phyloP scores from a whole-genome alignment of 2,329 filamentous ascomycete genomes.

The Cylindrodendrum hubeiense region DNA sequence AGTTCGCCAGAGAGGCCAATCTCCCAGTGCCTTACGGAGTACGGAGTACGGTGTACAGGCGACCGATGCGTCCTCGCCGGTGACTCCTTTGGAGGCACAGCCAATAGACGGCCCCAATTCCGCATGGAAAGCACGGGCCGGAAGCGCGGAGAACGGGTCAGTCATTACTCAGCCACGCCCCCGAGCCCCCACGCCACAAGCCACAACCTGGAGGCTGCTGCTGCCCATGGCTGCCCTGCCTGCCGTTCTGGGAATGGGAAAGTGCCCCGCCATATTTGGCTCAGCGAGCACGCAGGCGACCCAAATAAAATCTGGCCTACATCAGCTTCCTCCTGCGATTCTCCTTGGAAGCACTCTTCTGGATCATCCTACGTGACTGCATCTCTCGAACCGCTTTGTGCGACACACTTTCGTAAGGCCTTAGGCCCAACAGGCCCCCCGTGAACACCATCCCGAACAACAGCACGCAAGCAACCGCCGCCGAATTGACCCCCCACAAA shows the following conservation, averaged over 20 bases:
- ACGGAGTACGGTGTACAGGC: too few species aligned
- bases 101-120: background rate
- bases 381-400: background rate
- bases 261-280: conserved; percentile 41
- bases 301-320: conserved; percentile 44
- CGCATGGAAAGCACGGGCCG: background rate
- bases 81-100: background rate
- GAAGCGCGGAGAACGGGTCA: background rate
- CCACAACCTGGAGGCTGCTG: background rate
- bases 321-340: conserved; percentile 29
- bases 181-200: background rate
- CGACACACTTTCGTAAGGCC: background rate
- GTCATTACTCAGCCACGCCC: conserved; percentile 4
- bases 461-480: conserved; percentile 2
- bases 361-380: background rate
- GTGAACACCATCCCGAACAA: background rate
- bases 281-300: conserved; percentile 10
- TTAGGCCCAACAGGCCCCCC: conserved; percentile 1
- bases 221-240: background rate
- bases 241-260: background rate
- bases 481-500: background rate
- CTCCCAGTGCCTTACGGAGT: background rate
- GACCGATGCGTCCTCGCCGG: background rate
- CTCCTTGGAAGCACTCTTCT: background rate
- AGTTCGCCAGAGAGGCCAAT: background rate